phyloP scores from a whole-genome alignment of 2,329 filamentous ascomycete genomes.

The Alternaria dauci region DNA sequence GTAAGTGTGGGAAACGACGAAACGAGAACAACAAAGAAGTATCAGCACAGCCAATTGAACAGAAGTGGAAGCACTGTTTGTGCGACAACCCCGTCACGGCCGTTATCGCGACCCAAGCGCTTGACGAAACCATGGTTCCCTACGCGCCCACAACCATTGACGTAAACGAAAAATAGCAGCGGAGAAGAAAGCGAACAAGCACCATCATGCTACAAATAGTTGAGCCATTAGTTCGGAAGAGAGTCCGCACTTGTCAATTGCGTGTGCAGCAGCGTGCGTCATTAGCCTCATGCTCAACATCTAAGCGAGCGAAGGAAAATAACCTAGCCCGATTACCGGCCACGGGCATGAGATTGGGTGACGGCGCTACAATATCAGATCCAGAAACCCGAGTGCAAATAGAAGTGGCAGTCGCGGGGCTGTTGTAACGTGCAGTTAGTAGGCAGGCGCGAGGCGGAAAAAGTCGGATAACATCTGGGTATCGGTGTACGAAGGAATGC shows the following conservation, averaged over 20 bases:
- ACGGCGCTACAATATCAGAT: constrained; percentile 1
- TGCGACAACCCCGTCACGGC: constrained; percentile 11
- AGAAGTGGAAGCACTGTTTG: constrained; percentile 5
- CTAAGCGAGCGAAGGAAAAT: constrained; percentile 35
- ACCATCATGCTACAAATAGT: constrained; percentile 16
- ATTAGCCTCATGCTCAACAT: constrained; percentile 32
- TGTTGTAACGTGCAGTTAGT: not conserved
- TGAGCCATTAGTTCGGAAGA: constrained; percentile 34
- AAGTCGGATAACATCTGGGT: not conserved
- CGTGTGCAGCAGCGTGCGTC: constrained; percentile 39
- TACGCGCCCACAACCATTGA: constrained; percentile 3
- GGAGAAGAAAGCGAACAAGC: not conserved
- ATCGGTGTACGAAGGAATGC: not conserved
- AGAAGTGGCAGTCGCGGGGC: not conserved
- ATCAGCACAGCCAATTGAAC: constrained; percentile 3
- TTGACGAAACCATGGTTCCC: constrained; percentile 21
- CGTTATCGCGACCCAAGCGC: constrained; percentile 16
- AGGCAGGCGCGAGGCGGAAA: not conserved
- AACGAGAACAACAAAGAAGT: constrained; percentile 25
- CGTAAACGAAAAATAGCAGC: not conserved
- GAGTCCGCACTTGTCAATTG: constrained; percentile 31
- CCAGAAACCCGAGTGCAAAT: constrained; percentile 1
- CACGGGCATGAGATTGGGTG: constrained; percentile 17
- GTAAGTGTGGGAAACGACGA: constrained; percentile 21
- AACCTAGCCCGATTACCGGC: constrained; percentile 30